Conservation (phyloP, 805 yeast genomes). For the Clavispora santaluciae region DNA sequence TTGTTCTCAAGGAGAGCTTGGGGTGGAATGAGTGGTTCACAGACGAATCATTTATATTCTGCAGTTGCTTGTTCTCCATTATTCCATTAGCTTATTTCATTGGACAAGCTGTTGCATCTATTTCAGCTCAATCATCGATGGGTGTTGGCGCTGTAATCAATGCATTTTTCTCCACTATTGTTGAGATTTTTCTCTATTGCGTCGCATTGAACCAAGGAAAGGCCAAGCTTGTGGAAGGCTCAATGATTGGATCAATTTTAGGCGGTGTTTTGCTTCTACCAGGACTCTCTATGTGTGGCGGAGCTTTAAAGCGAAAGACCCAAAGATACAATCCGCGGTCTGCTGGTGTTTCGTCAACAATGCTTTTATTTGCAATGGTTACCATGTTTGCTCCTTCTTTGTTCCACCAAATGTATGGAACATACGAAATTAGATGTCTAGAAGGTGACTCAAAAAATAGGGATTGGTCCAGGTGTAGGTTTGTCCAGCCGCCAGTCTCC, state of each 20-base stretch:
- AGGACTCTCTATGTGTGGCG: conserved; percentile 96
- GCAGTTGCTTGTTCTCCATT: conserved; percentile 74
- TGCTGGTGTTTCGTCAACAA: conserved; percentile 95
- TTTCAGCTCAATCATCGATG: conserved; percentile 97
- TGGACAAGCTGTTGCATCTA: conserved; percentile 99
- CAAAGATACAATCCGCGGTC: conserved; percentile 94
- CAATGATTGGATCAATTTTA: conserved; percentile 86
- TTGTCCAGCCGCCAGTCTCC: conserved; percentile 69
- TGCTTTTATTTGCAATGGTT: conserved; percentile 85
- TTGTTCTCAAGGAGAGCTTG: conserved; percentile 46
- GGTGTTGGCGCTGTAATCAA: conserved; percentile 98
- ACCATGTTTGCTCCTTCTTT: conserved; percentile 92
- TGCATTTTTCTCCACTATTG: conserved; percentile 94
- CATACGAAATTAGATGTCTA: conserved; percentile 67
- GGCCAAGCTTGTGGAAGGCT: conserved; percentile 90
- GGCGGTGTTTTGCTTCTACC: conserved; percentile 92
- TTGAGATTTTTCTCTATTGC: conserved; percentile 87
- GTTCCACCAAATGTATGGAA: conserved; percentile 84
- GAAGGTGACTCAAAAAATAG: neutral
- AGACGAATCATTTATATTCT: conserved; percentile 62
- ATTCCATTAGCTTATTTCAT: conserved; percentile 94
- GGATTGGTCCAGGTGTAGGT: conserved; percentile 68
- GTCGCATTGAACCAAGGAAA: conserved; percentile 84
- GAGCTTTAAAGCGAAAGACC: conserved; percentile 87
- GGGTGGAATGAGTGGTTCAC: conserved; percentile 44